Conservation (phyloP, 148 eudicot genomes). For the Amaranthus palmeri region DNA sequence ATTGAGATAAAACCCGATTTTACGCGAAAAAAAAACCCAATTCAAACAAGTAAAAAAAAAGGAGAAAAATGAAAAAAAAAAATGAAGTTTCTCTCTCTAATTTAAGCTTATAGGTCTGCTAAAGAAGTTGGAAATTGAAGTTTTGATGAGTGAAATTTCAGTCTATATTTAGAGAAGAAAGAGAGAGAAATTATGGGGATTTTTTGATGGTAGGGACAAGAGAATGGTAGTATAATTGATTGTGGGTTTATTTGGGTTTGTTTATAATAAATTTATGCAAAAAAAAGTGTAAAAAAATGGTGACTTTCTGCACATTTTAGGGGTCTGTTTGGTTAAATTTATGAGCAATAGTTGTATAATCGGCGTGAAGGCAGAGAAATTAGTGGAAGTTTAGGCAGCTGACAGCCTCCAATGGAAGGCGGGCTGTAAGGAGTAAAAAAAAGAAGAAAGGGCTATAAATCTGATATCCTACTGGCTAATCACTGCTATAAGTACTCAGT, state of each 20-base stretch:
- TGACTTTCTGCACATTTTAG: not conserved
- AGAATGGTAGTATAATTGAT: not conserved
- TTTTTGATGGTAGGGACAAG: not conserved
- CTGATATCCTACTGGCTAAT: not conserved
- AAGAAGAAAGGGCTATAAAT: not conserved
- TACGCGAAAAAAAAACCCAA: not conserved
- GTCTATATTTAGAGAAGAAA: not conserved
- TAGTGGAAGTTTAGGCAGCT: not conserved
- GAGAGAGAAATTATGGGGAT: conserved; percentile 2
- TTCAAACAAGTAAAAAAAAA: not conserved
- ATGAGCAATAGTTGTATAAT: not conserved
- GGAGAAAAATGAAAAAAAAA: not conserved
- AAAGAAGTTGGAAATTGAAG: too few species aligned
- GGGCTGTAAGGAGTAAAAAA: not conserved
- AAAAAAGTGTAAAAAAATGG: not conserved
- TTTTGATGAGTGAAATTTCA: too few species aligned
- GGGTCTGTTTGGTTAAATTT: not conserved
- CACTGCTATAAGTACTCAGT: not conserved
- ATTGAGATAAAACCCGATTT: not conserved
- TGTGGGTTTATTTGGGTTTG: not conserved
- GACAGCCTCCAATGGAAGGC: conserved; percentile 15
- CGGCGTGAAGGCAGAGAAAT: conserved; percentile 7
- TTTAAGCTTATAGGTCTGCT: too few species aligned
- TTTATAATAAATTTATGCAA: not conserved
- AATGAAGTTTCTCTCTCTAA: too few species aligned